Conservation (phyloP, 1,284 basidiomycete genomes). For the Cryptococcus jaspeensis region DNA sequence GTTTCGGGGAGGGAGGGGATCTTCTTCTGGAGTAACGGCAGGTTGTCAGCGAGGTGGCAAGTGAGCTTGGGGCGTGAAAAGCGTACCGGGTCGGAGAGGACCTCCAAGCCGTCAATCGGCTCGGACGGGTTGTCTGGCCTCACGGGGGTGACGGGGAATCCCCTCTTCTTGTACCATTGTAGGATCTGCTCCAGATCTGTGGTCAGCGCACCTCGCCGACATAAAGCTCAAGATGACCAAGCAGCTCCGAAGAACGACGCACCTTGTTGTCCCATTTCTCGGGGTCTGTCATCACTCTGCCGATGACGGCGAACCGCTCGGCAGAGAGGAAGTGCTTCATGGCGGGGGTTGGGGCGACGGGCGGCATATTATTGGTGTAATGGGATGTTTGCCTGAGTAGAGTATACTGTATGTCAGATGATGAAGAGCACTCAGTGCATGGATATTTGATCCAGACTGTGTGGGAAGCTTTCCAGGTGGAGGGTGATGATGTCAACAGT, state of each 20-base stretch:
- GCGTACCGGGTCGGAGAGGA: slow-evolving; percentile 37
- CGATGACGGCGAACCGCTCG: slow-evolving; percentile 42
- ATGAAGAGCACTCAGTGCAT: too few relatives aligned
- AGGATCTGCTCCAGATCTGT: slow-evolving; percentile 57
- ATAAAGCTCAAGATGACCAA: not conserved
- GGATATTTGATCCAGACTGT: too few relatives aligned
- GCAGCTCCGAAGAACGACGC: slow-evolving; percentile 50
- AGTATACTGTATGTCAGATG: too few relatives aligned
- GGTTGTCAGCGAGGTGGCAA: slow-evolving; percentile 37
- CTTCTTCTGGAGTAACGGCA: too few relatives aligned
- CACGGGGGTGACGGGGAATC: slow-evolving; percentile 55
- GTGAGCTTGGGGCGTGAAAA: slow-evolving; percentile 54
- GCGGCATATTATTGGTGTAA: too few relatives aligned
- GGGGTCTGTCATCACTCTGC: slow-evolving; percentile 38
- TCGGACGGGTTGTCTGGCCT: slow-evolving; percentile 52
- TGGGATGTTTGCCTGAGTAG: too few relatives aligned
- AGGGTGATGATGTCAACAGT: too few relatives aligned
- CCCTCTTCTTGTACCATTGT: slow-evolving; percentile 53
- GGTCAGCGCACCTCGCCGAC: not conserved
- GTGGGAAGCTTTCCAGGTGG: too few relatives aligned
- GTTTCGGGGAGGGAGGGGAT: slow-evolving; percentile 67
- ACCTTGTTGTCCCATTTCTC: slow-evolving; percentile 45
- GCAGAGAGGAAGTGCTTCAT: slow-evolving; percentile 43
- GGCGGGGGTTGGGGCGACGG: slow-evolving; percentile 15
- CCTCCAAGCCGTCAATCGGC: slow-evolving; percentile 34